phyloP scores from a whole-genome alignment of 331 rosid genomes.

The Acacia pycnantha region DNA sequence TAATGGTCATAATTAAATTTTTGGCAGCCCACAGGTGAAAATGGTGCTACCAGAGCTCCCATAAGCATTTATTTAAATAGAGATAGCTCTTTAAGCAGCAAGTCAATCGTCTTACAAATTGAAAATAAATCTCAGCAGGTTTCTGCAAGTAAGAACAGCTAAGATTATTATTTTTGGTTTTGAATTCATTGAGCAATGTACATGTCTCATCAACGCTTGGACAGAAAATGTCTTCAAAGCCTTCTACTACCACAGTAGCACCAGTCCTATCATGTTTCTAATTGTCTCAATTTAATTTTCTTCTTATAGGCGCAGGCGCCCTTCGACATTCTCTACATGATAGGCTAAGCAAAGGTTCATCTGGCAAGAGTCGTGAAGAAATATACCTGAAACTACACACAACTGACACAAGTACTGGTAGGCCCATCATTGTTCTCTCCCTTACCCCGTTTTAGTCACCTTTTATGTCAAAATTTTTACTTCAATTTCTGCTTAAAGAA shows the following conservation, averaged over 20 bases:
- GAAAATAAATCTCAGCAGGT: conserved; percentile 77
- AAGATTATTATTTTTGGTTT: too few species aligned
- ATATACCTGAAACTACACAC: conserved; percentile 2
- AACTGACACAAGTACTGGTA: neutral
- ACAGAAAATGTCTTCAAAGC: neutral
- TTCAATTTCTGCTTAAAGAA: neutral
- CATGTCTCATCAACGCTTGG: neutral
- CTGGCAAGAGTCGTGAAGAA: conserved; percentile 14
- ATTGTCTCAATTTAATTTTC: too few species aligned
- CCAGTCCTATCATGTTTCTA: too few species aligned
- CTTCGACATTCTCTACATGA: conserved; percentile 14
- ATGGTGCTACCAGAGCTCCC: conserved; percentile 19
- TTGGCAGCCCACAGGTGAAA: conserved; percentile 12
- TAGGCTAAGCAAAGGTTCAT: conserved; percentile 19
- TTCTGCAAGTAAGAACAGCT: conserved; percentile 53
- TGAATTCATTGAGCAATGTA: too few species aligned
- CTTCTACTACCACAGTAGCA: too few species aligned
- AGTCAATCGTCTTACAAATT: conserved; percentile 39
- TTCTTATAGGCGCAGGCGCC: neutral
- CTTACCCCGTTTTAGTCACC: too few species aligned
- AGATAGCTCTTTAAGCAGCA: conserved; percentile 61
- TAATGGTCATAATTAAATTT: neutral
- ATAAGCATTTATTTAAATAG: conserved; percentile 16
- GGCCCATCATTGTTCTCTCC: neutral
- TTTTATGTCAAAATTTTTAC: too few species aligned